A percentile compares a stretch with the other conserved stretches of the same genome.
These are phyloP conservation scores for Pestalotiopsis sp. DNA, from an alignment of 2,329 filamentous ascomycete genomes.

Conservation along the genomic window DNA sequence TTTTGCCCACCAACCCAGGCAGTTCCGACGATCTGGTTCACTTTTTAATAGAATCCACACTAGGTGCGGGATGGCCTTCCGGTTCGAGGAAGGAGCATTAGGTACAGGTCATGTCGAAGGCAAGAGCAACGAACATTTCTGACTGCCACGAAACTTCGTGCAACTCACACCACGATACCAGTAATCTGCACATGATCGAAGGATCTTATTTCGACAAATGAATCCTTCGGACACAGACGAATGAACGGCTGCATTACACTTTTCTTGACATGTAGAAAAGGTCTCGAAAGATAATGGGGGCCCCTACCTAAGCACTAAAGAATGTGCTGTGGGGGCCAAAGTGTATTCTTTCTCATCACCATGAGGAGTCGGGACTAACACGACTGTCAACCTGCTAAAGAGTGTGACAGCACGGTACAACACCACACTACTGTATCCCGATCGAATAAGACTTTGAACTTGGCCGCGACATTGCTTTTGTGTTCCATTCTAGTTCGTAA, in stretches of 20 bases:
- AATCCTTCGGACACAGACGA: neutral
- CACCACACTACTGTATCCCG: neutral
- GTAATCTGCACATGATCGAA: neutral
- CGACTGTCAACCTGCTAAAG: neutral
- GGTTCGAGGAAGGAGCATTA: neutral
- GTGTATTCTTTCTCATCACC: neutral
- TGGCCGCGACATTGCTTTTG: neutral
- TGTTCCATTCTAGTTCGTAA: neutral
- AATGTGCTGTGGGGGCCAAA: neutral
- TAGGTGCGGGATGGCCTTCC: conserved; percentile 19
- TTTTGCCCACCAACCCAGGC: conserved; percentile 14
- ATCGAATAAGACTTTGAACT: neutral
- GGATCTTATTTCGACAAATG: neutral
- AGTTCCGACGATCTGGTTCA: conserved; percentile 34
- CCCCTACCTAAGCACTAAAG: neutral
- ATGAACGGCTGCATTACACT: neutral
- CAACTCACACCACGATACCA: neutral
- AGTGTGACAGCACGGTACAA: neutral
- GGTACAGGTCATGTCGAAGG: neutral
- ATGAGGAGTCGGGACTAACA: neutral
- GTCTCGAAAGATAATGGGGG: neutral
- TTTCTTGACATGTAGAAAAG: neutral
- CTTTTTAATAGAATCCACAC: conserved; percentile 27
- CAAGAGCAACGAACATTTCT: neutral
- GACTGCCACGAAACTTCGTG: neutral